Conservation (phyloP, 352 stramenopile species). For the Phytopythium boreale region DNA sequence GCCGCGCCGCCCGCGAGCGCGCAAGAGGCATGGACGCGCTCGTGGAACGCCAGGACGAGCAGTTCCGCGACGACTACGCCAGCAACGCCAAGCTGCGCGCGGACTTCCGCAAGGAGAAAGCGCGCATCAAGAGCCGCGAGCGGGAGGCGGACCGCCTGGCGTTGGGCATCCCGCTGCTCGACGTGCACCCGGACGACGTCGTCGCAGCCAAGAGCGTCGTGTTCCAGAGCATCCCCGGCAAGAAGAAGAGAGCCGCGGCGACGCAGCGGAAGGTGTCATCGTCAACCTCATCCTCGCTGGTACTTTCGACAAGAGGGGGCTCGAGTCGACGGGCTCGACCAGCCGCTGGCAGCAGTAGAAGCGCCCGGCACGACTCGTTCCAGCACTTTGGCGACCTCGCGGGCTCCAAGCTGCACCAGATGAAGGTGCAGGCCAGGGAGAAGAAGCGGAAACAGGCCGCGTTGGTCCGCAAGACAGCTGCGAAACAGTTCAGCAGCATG, state of each 20-base stretch:
- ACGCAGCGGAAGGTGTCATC: background rate
- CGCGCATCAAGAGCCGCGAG: constrained; percentile 34
- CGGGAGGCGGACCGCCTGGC: constrained; percentile 37
- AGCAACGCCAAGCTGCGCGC: constrained; percentile 57
- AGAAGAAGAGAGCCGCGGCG: constrained; percentile 5
- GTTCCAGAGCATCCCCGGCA: constrained; percentile 49
- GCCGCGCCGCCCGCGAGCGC: constrained; percentile 37
- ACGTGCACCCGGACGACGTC: constrained; percentile 57
- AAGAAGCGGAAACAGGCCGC: constrained; percentile 13
- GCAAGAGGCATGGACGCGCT: constrained; percentile 49
- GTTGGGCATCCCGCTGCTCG: constrained; percentile 57
- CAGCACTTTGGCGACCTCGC: constrained; percentile 60
- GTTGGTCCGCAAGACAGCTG: background rate
- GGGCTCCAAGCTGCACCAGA: constrained; percentile 47
- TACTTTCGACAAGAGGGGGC: background rate
- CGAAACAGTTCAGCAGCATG: background rate
- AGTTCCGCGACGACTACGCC: constrained; percentile 69
- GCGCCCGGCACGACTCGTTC: constrained; percentile 33
- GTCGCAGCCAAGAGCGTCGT: constrained; percentile 48
- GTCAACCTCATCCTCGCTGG: background rate
- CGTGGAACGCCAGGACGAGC: constrained; percentile 49
- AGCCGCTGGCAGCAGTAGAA: background rate
- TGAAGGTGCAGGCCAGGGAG: constrained; percentile 20
- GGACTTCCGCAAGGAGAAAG: constrained; percentile 60
- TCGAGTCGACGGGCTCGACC: background rate